Evolutionary conservation across 1,284 basidiomycete genomes (phyloP), one percentile per base, ranked within the genome.

Genomic region (Ceratobasidium papillatum): DNA sequence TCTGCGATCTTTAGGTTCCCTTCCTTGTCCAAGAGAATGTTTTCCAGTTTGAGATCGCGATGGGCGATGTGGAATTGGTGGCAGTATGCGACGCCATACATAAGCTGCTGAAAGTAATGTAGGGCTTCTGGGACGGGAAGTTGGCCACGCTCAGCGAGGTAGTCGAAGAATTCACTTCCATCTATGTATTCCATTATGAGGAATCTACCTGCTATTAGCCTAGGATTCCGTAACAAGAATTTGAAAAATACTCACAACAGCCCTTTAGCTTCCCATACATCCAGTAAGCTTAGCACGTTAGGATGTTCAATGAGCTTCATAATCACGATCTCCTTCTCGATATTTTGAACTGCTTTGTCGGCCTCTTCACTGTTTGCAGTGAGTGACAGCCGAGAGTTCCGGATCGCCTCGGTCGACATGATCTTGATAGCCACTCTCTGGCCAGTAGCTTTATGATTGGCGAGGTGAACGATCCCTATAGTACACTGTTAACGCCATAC

Each of bases 251-350:
- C 84, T 82, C 89, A 97, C 78, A 98, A 89, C 77, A 96, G 92
- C 65, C 90, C 90, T 2, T 91, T 93, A 0, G 95, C 98, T 84
- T 99, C 96, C 93, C 95, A 99, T 76, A 99, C 97, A 81, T 99
- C 97, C 85, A 96, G 97, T 12, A 99, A 88, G 66, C 91, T 91
- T 86, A 87, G 80, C 77, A 99, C 90, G 82, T 98, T 98, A 1
- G 97, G 96, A 81, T 99, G 97, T 79, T 98, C 94, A 80, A 99
- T 94, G 76, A 99, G 91, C 83, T 99, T 99, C 97, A 99, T 99
- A 82, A 99, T 94, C 79, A 99, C 95, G 76, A 99, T 99, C 83
- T 99, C 98, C 77, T 96, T 90, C 83, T 99, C 96, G 78, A 99
- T 92, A 58, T 92, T 91, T 59, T 94, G 88, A 76, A 93, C 87